Evolutionary conservation across 805 yeast species (phyloP), one percentile per base, ranked within the genome.

Genomic region (Clavispora vitiphila): DNA sequence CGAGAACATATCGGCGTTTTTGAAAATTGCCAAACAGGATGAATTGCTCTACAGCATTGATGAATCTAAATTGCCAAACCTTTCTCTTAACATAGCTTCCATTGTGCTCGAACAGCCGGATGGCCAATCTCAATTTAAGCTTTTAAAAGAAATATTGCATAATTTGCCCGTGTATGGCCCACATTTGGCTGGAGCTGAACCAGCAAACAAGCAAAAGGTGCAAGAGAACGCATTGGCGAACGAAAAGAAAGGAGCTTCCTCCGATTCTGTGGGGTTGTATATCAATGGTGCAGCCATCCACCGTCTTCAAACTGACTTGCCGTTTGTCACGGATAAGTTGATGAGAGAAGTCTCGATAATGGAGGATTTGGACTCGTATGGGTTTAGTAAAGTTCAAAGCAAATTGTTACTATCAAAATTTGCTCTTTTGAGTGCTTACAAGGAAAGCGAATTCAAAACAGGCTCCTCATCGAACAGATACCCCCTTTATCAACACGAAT

Each of bases 201-300:
- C 20, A 3, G 41, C 47, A 8, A 38, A 41, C 22, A 20, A 37
- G n/a, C 34, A 37, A 11, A 15, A 20, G 1, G 50, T 49, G 3
- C 41, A 56, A 41, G 53, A 48, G 4, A 54, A 54, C 22, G 50
- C 67, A 1, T 38, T 50, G 3, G 40, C 40, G 3, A 74, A 74
- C 48, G 64, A 59, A 21, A 53, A 54, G 14, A 26, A 58, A 4
- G 80, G 80, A 0, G 48, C 69, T 2, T 54, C 67, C 1, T 50
- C 65, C 6, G 71, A 66, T 2, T 55, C 68, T 1, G 55, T 65
- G 24, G 85, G 84, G 1, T 43, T 90, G 2, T 83, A 77, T 47
- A 52, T 88, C 15, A 87, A 89, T 59, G 95, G 96, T 1, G 76
- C 83, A 0, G 69, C 80, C 1, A 58, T 81, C 1, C 62, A 76